Conservation (phyloP, 2,329 filamentous ascomycete genomes). For the Claviceps sp. region DNA sequence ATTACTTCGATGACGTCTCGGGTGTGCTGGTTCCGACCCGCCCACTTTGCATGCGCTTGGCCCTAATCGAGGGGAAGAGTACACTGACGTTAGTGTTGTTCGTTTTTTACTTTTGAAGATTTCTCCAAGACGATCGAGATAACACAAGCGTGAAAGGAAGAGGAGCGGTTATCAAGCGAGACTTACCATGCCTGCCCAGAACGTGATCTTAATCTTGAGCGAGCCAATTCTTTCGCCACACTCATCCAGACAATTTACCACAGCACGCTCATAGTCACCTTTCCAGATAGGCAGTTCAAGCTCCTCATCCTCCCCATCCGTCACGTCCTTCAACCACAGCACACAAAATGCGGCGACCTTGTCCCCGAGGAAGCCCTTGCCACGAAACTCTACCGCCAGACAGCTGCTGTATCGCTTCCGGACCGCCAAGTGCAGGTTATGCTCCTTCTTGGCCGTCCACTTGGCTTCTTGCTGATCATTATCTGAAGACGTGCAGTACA, state of each 20-base stretch:
- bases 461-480: constrained; percentile 22
- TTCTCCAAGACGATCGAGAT: too few relatives aligned
- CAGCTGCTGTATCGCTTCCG: constrained; percentile 42
- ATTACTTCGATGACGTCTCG: constrained; percentile 33
- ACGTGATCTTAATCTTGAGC: constrained; percentile 25
- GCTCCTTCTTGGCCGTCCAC: constrained; percentile 40
- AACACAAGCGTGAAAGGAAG: neutral
- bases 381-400: constrained; percentile 42
- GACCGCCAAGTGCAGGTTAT: constrained; percentile 36
- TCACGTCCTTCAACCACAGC: constrained; percentile 56
- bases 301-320: constrained; percentile 50
- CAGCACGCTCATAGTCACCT: constrained; percentile 37
- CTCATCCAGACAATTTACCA: constrained; percentile 25
- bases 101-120: too few relatives aligned
- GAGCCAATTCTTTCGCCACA: constrained; percentile 35
- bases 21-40: constrained; percentile 19
- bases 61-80: constrained; percentile 12
- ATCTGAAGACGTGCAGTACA: constrained; percentile 27
- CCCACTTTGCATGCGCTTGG: constrained; percentile 22
- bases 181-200: constrained; percentile 23
- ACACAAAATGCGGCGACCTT: constrained; percentile 48
- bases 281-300: constrained; percentile 52
- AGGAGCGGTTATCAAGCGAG: neutral
- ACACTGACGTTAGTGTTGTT: neutral
- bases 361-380: constrained; percentile 30